phyloP scores from a whole-genome alignment of 345 rosid species.

The Eucalyptus curtisii region DNA sequence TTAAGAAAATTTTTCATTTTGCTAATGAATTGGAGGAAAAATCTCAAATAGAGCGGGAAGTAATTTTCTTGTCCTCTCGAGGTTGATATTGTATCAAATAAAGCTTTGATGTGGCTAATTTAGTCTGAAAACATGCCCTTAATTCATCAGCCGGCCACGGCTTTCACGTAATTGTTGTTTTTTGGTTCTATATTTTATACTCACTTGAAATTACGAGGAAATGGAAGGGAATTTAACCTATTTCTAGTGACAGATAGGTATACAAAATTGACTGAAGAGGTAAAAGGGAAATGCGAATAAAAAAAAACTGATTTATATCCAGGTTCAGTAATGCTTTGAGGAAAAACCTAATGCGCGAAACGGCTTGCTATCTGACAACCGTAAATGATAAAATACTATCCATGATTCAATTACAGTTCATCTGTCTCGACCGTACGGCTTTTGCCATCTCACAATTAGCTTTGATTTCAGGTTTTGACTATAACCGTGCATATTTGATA shows the following conservation, averaged over 20 bases:
- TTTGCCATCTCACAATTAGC: background rate
- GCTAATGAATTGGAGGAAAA: background rate
- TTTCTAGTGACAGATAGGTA: background rate
- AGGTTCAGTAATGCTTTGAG: background rate
- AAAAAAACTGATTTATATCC: background rate
- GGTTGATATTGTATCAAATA: too few relatives aligned
- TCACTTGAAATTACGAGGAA: background rate
- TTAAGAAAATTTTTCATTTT: background rate
- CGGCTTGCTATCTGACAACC: background rate
- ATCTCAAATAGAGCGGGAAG: background rate
- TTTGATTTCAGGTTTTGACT: background rate
- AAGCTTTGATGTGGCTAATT: too few relatives aligned
- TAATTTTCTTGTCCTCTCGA: too few relatives aligned
- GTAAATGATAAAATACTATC: background rate
- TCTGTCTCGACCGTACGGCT: background rate
- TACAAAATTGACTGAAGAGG: background rate
- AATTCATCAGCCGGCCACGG: too few relatives aligned
- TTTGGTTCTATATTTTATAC: background rate
- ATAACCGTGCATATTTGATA: background rate
- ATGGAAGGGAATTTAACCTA: background rate
- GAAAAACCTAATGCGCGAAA: background rate
- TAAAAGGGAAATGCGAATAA: too few relatives aligned
- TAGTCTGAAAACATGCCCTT: too few relatives aligned
- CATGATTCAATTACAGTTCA: background rate
- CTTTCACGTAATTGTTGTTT: background rate